Evolutionary conservation across 441 rosid genomes (phyloP).

Genomic region (Adansonia gregorii): DNA sequence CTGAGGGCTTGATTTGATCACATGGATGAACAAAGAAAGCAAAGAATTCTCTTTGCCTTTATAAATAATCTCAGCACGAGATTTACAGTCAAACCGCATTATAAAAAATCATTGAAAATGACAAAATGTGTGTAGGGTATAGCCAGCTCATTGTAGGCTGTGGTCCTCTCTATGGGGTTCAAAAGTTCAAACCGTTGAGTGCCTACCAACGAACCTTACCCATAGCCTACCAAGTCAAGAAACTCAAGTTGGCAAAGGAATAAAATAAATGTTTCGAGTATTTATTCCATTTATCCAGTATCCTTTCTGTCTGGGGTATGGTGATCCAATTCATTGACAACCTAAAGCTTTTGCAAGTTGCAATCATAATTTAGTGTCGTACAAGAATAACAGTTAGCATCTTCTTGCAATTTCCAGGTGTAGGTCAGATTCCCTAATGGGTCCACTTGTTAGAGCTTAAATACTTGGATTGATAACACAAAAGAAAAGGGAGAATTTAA

Average conservation of each 20-base stretch:
- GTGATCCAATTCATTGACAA: no score
- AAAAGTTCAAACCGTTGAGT: not conserved
- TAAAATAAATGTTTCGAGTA: no score
- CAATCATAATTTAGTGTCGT: no score
- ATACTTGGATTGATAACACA: no score
- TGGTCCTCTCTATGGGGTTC: not conserved
- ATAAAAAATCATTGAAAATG: slow-evolving; percentile 1
- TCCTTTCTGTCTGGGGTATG: not conserved
- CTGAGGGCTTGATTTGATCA: not conserved
- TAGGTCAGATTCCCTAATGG: no score
- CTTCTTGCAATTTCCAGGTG: no score
- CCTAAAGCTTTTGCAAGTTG: no score
- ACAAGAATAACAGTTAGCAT: no score
- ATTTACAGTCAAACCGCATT: not conserved
- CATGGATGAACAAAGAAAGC: not conserved
- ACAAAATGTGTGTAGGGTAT: not conserved
- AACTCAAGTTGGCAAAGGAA: not conserved
- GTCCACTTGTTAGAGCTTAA: no score
- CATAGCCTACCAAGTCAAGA: not conserved
- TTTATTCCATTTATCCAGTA: not conserved
- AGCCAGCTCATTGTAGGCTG: slow-evolving; percentile 23
- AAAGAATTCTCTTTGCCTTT: not conserved
- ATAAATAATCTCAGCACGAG: not conserved
- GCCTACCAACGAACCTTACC: slow-evolving; percentile 5
- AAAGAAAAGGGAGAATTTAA: no score